Evolutionary conservation across 2,329 filamentous ascomycete species (phyloP).

Genomic region (Monosporascus sp.): DNA sequence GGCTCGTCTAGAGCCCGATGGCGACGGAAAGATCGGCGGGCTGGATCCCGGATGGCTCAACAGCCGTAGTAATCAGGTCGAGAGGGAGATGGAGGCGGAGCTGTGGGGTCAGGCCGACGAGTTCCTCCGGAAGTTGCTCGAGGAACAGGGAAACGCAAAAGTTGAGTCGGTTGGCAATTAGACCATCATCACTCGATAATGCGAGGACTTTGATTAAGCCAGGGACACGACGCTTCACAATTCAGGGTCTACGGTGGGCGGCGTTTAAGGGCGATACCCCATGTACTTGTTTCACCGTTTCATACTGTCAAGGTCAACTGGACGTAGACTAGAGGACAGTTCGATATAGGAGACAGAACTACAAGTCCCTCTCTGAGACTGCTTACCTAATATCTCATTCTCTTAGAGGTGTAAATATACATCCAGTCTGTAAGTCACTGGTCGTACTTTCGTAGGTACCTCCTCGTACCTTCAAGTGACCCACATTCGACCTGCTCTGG

Average conservation of each 20-base stretch:
- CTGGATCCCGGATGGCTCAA: constrained; percentile 89
- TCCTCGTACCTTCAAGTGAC: no score
- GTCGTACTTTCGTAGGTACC: no score
- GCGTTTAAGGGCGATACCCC: neutral
- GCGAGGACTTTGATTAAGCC: no score
- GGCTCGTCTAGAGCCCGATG: constrained; percentile 47
- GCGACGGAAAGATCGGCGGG: constrained; percentile 48
- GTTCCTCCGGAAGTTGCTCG: constrained; percentile 12
- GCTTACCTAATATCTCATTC: no score
- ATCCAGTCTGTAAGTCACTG: no score
- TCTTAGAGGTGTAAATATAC: no score
- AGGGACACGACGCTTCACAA: neutral
- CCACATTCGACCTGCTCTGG: no score
- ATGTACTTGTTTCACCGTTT: neutral
- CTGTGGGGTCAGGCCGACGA: constrained; percentile 49
- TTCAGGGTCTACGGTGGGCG: neutral
- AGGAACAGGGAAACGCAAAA: neutral
- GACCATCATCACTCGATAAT: neutral
- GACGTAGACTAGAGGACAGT: no score
- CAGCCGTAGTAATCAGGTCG: constrained; percentile 74
- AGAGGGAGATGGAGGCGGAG: constrained; percentile 77
- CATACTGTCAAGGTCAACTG: no score
- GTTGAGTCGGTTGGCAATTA: neutral
- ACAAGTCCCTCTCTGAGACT: no score
- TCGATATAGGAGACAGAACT: no score